Base-by-base conservation (phyloP, 2,329 filamentous ascomycete species). In the Colletotrichum sp. region DNA sequence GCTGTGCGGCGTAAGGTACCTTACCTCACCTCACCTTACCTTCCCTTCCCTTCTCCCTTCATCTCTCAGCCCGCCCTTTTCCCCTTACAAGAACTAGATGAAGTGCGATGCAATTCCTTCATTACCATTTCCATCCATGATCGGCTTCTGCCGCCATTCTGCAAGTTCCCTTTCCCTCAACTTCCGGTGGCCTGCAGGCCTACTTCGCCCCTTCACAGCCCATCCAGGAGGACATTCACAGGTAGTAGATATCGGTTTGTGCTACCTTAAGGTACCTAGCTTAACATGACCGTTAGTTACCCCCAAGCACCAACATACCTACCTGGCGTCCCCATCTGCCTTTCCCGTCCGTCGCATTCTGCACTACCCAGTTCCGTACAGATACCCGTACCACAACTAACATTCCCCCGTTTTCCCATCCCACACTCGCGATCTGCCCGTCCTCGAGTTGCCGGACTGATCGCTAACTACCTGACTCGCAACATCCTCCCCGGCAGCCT, bases 401-500 rank as follows among this genome's bases (percentile, higher is more conserved):
- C 21, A n/a, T 28, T 44, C 18, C 34, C 5, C 28, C 44, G 26
- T 55, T n/a, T 28, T 28, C 66, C 16, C 16, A 32, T 59, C 21
- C 28, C 32, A 39, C 18, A 24, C 55, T 62, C 49, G 60, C 72
- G 39, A 76, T 76, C 73, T 68, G 70, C n/a, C 55, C n/a, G 55
- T 64, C 24, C 26, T 64, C 18, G 30, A 32, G 15, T 52, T 15
- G 55, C 32, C 39, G 55, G 44, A 39, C 57, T 34, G 69, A 72
- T 76, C 70, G 70, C 16, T 34, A 15, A 26, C 26, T 21, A 3
- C 28, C 70, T 60, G 57, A 60, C 44, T 73, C 39, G 28, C n/a
- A 24, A 26, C 26, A 62, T 36, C 55, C 52, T 68, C 60, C 15
- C 34, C 66, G n/a, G 30, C 21, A 44, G 39, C 21, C 49, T 52